Evolutionary conservation across 139 green algal species (phyloP).

Genomic region (Spirogloea muscicola): DNA sequence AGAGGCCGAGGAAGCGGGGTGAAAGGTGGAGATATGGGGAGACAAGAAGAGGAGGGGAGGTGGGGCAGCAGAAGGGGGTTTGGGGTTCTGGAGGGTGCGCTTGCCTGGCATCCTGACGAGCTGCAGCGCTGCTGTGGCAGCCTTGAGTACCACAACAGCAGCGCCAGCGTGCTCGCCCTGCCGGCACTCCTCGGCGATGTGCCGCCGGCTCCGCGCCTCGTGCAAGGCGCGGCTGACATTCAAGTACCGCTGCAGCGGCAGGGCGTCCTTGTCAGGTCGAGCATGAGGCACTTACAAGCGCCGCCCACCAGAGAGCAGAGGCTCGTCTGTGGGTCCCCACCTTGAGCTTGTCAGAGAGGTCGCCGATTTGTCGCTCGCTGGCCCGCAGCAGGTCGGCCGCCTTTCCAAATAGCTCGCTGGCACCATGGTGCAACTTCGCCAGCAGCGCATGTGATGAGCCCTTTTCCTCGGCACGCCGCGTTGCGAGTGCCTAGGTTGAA

Average conservation of each 20-base stretch:
- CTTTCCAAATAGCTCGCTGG: neutral
- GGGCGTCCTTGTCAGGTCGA: too few species aligned
- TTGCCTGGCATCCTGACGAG: neutral
- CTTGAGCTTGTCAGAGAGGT: slow-evolving; percentile 2
- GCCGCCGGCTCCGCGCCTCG: neutral
- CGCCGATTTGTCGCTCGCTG: neutral
- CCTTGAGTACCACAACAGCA: neutral
- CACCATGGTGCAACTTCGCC: neutral
- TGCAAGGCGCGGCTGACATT: neutral
- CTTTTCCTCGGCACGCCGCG: neutral
- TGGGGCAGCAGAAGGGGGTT: slow-evolving; percentile 18
- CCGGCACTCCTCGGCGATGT: neutral
- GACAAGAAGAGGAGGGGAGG: slow-evolving; percentile 3
- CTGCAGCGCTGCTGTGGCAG: neutral
- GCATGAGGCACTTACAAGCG: neutral
- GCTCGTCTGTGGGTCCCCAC: neutral
- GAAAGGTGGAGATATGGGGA: neutral
- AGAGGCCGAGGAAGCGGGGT: neutral
- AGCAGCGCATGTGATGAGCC: neutral
- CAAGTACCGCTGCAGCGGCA: slow-evolving; percentile 3
- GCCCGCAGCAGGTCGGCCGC: neutral
- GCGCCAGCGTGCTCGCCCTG: neutral
- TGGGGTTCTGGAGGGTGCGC: too few species aligned
- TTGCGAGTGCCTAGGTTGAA: neutral
- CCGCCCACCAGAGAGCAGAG: neutral